phyloP scores from a whole-genome alignment of 73 alveolate species.

The Paramecium sonneborni region DNA sequence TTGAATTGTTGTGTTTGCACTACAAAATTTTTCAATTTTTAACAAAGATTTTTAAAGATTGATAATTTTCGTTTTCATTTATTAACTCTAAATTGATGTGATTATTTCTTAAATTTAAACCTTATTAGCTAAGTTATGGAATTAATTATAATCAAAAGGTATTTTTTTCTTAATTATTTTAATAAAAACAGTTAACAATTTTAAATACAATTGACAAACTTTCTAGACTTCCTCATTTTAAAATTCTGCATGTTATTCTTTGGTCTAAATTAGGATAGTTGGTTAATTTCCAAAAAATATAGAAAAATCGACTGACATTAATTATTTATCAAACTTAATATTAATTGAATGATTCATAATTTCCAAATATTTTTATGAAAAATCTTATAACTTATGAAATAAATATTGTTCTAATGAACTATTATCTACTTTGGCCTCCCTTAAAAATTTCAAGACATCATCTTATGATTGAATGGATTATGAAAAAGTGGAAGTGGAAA shows the following conservation, averaged over 20 bases:
- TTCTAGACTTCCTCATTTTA: neutral
- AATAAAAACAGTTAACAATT: neutral
- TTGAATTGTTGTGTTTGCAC: neutral
- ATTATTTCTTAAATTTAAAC: neutral
- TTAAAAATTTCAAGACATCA: neutral
- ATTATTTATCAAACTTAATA: neutral
- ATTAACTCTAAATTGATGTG: neutral
- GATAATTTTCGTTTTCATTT: neutral
- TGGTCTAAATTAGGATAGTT: neutral
- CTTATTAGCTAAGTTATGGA: neutral
- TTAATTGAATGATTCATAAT: neutral
- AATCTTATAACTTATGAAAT: neutral
- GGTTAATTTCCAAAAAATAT: neutral
- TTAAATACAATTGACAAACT: neutral
- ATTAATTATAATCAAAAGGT: neutral
- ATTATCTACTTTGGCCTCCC: neutral
- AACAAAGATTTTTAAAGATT: neutral
- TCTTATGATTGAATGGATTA: neutral
- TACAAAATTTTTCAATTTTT: neutral
- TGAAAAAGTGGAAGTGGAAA: neutral
- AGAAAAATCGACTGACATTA: neutral
- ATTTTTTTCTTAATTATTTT: neutral
- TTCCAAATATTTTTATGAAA: neutral
- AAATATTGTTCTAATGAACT: neutral
- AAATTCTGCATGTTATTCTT: neutral